A percentile compares a stretch with the other conserved stretches of the same genome.
Evolutionary conservation across 768 basidiomycete genomes (phyloP).

Genomic region (Tephrocybe sp.): DNA sequence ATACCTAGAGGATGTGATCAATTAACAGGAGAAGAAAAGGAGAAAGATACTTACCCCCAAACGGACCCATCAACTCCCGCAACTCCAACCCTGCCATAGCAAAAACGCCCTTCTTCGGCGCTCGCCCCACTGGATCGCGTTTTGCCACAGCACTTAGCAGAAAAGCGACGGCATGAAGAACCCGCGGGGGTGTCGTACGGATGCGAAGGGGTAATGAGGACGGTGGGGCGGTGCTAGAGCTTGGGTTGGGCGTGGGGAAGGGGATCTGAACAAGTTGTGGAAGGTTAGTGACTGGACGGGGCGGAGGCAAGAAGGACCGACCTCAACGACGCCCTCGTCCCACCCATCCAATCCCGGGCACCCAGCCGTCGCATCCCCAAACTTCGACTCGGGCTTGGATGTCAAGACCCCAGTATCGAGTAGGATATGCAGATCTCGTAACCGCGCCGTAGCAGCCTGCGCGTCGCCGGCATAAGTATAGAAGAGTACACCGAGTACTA

Average conservation of each 20-base stretch:
- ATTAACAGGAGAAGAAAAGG: conserved; percentile 24
- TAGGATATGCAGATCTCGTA: conserved; percentile 62
- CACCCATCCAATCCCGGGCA: conserved; percentile 4
- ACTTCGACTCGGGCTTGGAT: conserved; percentile 2
- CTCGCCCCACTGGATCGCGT: conserved; percentile 71
- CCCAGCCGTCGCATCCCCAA: neutral
- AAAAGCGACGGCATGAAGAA: conserved; percentile 64
- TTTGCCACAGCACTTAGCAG: conserved; percentile 67
- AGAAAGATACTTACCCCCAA: conserved; percentile 35
- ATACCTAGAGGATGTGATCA: neutral
- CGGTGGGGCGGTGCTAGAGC: neutral
- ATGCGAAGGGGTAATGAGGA: conserved; percentile 44
- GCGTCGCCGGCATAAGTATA: conserved; percentile 60
- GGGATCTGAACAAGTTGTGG: no score
- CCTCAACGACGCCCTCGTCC: conserved; percentile 38
- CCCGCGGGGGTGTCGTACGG: conserved; percentile 66
- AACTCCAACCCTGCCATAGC: conserved; percentile 59
- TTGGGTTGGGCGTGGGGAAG: conserved; percentile 26
- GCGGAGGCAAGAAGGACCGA: no score
- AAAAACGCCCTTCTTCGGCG: conserved; percentile 72
- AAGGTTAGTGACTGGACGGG: no score
- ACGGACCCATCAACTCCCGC: conserved; percentile 31
- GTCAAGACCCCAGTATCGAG: conserved; percentile 59
- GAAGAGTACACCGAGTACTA: conserved; percentile 62
- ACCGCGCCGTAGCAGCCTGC: conserved; percentile 44